phyloP scores from a whole-genome alignment of 2,329 filamentous ascomycete genomes.

The Balansia obtecta region DNA sequence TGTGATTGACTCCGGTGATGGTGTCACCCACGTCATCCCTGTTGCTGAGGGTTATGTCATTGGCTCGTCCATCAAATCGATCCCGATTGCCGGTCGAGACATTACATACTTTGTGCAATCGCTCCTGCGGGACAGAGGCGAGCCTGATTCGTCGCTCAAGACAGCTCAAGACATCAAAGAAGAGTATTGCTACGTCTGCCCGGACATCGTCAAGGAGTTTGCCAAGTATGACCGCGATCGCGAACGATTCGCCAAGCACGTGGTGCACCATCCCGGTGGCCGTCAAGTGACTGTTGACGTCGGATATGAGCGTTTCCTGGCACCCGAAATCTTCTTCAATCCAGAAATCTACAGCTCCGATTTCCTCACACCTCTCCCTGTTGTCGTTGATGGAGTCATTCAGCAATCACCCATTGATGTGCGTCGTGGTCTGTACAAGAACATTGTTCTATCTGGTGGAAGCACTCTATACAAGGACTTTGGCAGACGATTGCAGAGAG shows the following conservation, averaged over 20 bases:
- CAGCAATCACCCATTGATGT: conserved; percentile 97
- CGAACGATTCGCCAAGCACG: conserved; percentile 81
- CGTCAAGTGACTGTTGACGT: conserved; percentile 79
- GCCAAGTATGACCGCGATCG: conserved; percentile 86
- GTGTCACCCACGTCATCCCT: conserved; percentile 97
- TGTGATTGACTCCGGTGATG: conserved; percentile 96
- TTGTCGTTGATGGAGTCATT: conserved; percentile 91
- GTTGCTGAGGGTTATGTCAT: conserved; percentile 98
- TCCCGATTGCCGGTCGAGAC: conserved; percentile 93
- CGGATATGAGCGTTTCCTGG: conserved; percentile 94
- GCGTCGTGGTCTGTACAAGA: conserved; percentile 94
- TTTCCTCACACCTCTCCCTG: conserved; percentile 88
- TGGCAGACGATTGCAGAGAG: conserved; percentile 85
- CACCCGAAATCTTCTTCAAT: conserved; percentile 99
- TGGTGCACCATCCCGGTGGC: conserved; percentile 75
- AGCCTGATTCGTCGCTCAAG: conserved; percentile 93
- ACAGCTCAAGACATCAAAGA: conserved; percentile 98
- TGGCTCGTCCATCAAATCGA: conserved; percentile 97
- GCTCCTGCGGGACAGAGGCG: conserved; percentile 85
- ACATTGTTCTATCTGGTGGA: conserved; percentile 94
- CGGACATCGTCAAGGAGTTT: conserved; percentile 98
- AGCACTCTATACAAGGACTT: conserved; percentile 99
- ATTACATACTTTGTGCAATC: conserved; percentile 99
- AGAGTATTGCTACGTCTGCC: conserved; percentile 95
- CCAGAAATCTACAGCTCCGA: conserved; percentile 99